Conservation (phyloP, 768 basidiomycete species). For the Hypholoma fasciculare region DNA sequence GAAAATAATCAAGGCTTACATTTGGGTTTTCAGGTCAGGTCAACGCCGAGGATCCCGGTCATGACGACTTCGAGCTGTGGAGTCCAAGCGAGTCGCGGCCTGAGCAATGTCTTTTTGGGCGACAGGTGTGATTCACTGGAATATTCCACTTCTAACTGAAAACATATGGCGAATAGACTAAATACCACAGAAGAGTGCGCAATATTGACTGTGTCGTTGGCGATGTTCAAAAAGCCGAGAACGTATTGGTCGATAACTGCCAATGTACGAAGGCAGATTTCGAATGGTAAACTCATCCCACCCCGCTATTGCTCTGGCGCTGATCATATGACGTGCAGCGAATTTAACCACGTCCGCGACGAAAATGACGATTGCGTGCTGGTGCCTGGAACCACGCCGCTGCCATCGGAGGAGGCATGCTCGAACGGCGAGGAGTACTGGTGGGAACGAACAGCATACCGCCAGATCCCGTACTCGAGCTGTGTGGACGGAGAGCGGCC, state of each 20-base stretch:
- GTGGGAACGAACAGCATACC: constrained; percentile 93
- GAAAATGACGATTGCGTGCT: constrained; percentile 74
- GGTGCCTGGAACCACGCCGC: constrained; percentile 64
- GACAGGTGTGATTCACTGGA: constrained; percentile 54
- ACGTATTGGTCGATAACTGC: constrained; percentile 68
- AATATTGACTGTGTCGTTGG: constrained; percentile 86
- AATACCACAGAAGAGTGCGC: constrained; percentile 88
- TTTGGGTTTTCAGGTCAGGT: constrained; percentile 55
- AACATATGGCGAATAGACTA: constrained; percentile 47
- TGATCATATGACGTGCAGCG: constrained; percentile 46
- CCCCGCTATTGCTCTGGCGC: not conserved
- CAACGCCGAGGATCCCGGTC: constrained; percentile 64
- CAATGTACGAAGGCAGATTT: constrained; percentile 77
- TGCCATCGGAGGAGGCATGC: constrained; percentile 65
- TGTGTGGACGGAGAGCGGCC: constrained; percentile 82
- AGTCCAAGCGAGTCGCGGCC: constrained; percentile 88
- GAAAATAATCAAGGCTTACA: not conserved
- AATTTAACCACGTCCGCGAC: constrained; percentile 88
- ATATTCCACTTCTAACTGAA: no score
- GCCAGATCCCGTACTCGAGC: constrained; percentile 85
- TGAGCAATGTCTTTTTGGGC: constrained; percentile 90
- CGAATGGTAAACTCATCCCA: constrained; percentile 76
- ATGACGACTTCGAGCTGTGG: constrained; percentile 98
- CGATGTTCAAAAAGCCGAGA: constrained; percentile 50
- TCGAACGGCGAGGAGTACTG: constrained; percentile 69